Evolutionary conservation across 2,329 filamentous ascomycete genomes (phyloP).

Genomic region (Epichloe scottii): DNA sequence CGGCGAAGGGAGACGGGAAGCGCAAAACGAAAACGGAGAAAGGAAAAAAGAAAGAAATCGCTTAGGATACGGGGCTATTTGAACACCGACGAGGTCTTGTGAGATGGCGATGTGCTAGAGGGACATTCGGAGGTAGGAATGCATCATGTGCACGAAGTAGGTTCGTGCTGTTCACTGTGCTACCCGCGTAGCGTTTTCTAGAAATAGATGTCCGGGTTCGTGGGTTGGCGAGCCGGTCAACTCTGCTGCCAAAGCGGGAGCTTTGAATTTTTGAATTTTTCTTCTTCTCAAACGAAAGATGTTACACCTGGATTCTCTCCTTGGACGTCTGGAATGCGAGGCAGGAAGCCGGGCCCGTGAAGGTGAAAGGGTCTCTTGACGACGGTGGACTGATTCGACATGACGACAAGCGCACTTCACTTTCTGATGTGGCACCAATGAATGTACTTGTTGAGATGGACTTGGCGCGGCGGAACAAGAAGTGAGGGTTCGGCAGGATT

Average conservation of each 20-base stretch:
- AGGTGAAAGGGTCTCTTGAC: background rate
- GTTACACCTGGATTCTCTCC: background rate
- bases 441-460: too few species aligned
- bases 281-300: background rate
- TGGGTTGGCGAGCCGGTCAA: background rate
- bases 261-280: too few species aligned
- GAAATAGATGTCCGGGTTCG: background rate
- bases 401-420: background rate
- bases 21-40: background rate
- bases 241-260: too few species aligned
- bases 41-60: background rate
- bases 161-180: constrained; percentile 1
- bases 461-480: background rate
- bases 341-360: background rate
- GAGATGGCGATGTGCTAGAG: background rate
- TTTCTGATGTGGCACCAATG: too few species aligned
- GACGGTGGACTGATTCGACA: background rate
- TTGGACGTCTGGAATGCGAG: background rate
- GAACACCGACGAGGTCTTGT: constrained; percentile 3
- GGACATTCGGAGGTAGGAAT: background rate
- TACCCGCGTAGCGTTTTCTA: background rate
- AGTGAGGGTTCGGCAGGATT: background rate
- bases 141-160: background rate
- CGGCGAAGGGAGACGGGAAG: background rate
- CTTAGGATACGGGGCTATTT: constrained; percentile 2